Evolutionary conservation across 1,284 basidiomycete species (phyloP).

Genomic region (Ceratobasidium sp.): DNA sequence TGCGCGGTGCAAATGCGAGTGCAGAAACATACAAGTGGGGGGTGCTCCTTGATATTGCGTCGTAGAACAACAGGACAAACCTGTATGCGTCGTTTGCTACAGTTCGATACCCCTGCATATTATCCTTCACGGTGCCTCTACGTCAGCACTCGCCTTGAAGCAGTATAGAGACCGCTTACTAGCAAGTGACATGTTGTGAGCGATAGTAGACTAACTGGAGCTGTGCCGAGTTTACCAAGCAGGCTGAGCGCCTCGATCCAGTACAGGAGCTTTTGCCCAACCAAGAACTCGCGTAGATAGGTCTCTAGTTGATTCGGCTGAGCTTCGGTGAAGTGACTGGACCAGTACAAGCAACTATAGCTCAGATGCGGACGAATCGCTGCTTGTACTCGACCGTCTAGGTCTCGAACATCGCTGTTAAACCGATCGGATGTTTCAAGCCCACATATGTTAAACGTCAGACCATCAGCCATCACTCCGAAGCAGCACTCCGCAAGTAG

Average conservation of each 20-base stretch:
- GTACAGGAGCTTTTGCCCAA: background rate
- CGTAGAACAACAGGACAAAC: background rate
- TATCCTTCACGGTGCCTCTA: background rate
- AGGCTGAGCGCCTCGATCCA: conserved; percentile 24
- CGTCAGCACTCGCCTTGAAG: background rate
- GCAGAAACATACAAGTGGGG: background rate
- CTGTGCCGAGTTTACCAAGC: background rate
- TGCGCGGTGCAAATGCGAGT: conserved; percentile 1
- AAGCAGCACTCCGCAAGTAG: background rate
- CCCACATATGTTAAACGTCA: conserved; percentile 32
- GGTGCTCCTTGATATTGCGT: background rate
- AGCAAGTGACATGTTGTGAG: too few species aligned
- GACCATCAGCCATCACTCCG: background rate
- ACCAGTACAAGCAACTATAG: conserved; percentile 10
- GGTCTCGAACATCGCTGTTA: conserved; percentile 9
- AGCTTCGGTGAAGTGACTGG: background rate
- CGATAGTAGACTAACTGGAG: too few species aligned
- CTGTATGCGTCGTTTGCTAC: background rate
- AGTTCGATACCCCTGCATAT: background rate
- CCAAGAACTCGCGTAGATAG: background rate
- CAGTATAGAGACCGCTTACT: background rate
- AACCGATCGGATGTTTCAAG: conserved; percentile 21
- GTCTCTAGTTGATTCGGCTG: background rate
- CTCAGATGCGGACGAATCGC: background rate
- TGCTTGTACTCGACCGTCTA: background rate